Evolutionary conservation across 257 asterid species (phyloP).

Genomic region (Anisodus acutangulus): DNA sequence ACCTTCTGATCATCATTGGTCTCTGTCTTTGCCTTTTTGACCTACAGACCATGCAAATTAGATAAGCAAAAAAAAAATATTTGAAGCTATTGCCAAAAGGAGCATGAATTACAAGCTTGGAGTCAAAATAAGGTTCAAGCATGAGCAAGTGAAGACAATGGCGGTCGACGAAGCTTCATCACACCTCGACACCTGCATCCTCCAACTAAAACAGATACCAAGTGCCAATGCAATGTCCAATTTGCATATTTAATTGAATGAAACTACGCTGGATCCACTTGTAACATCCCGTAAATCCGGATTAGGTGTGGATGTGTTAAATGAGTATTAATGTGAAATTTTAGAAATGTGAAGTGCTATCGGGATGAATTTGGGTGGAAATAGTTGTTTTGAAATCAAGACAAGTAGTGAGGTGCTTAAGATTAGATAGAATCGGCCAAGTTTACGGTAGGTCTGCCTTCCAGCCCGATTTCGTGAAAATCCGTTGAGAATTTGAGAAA

Average conservation of each 20-base stretch:
- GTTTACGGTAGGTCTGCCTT: no score
- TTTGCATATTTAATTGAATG: neutral
- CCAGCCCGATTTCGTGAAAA: no score
- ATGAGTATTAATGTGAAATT: no score
- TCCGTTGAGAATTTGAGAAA: no score
- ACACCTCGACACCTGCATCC: neutral
- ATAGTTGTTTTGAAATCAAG: no score
- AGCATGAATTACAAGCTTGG: neutral
- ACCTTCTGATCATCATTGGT: constrained; percentile 39
- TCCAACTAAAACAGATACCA: neutral
- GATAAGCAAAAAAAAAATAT: neutral
- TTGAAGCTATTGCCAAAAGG: neutral
- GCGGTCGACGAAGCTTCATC: constrained; percentile 1
- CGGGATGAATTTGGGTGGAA: no score
- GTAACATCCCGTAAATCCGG: no score
- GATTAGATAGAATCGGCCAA: no score
- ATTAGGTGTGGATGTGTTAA: no score
- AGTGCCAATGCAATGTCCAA: neutral
- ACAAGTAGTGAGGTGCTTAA: no score
- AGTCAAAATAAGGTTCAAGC: neutral
- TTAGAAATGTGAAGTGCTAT: no score
- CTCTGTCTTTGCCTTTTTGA: constrained; percentile 61
- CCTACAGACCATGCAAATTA: constrained; percentile 45
- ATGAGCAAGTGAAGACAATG: constrained; percentile 17
- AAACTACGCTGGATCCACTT: neutral